Conservation (phyloP, 2,329 filamentous ascomycete species). For the Penicillium digitatum region DNA sequence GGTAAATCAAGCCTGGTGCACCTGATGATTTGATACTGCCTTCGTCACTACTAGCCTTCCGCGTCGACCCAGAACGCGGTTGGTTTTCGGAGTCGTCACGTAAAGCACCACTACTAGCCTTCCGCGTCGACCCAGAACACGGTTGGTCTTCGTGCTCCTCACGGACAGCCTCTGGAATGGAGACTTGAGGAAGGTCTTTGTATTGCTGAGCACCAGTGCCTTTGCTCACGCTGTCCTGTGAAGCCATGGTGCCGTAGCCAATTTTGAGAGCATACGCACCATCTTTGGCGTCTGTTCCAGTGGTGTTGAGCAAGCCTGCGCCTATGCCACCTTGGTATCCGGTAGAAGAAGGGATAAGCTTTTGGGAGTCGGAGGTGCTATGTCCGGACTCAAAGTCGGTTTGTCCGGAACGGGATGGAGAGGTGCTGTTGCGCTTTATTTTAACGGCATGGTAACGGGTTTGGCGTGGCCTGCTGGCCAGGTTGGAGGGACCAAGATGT, state of each 20-base stretch:
- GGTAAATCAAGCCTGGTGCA: slow-evolving; percentile 28
- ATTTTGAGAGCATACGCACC: slow-evolving; percentile 60
- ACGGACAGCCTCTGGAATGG: slow-evolving; percentile 32
- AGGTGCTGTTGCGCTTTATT: slow-evolving; percentile 56
- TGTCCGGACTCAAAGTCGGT: slow-evolving; percentile 39
- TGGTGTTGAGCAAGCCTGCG: slow-evolving; percentile 51
- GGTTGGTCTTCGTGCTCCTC: slow-evolving; percentile 31
- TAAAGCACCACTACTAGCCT: slow-evolving; percentile 19
- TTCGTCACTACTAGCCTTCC: slow-evolving; percentile 21
- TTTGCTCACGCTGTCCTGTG: slow-evolving; percentile 27
- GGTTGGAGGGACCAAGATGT: slow-evolving; percentile 62
- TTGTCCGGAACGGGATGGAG: slow-evolving; percentile 34
- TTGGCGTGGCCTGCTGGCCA: slow-evolving; percentile 56
- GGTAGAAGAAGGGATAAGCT: slow-evolving; percentile 24
- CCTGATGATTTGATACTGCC: slow-evolving; percentile 25
- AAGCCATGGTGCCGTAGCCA: slow-evolving; percentile 50
- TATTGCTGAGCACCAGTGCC: slow-evolving; percentile 20
- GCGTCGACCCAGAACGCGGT: slow-evolving; percentile 12
- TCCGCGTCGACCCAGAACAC: slow-evolving; percentile 13
- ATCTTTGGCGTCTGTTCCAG: slow-evolving; percentile 59
- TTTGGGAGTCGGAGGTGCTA: slow-evolving; percentile 39
- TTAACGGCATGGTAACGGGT: slow-evolving; percentile 62
- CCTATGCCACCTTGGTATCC: slow-evolving; percentile 52
- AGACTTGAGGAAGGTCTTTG: slow-evolving; percentile 25
- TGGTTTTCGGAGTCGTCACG: slow-evolving; percentile 19